Conservation (phyloP, 2,329 filamentous ascomycete genomes). For the Biscogniauxia marginata region DNA sequence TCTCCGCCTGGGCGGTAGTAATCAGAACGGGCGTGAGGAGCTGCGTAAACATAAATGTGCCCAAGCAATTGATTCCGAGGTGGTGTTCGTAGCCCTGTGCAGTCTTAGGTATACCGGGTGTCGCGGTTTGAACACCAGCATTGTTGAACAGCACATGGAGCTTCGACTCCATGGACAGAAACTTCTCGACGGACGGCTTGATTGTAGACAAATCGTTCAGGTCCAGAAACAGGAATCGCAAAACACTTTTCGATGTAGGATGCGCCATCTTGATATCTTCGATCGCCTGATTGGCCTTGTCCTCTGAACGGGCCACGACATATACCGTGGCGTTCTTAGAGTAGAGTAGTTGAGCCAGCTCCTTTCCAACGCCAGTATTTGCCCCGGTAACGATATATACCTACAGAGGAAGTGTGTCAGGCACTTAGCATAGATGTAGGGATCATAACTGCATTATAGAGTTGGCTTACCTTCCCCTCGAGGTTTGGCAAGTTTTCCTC, state of each 20-base stretch:
- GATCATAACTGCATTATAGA: too few relatives aligned
- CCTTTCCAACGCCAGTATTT: conserved; percentile 10
- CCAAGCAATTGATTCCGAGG: conserved; percentile 29
- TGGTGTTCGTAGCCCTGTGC: conserved; percentile 32
- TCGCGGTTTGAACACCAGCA: conserved; percentile 37
- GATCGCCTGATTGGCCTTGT: conserved; percentile 9
- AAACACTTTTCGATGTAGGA: conserved; percentile 30
- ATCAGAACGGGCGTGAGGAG: conserved; percentile 24
- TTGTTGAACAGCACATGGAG: conserved; percentile 42
- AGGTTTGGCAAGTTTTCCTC: conserved; percentile 2
- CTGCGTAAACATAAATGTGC: conserved; percentile 28
- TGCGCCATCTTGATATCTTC: conserved; percentile 28
- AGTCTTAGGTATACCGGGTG: conserved; percentile 23
- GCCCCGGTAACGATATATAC: conserved; percentile 16
- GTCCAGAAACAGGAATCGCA: conserved; percentile 38
- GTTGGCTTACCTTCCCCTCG: conserved; percentile 1
- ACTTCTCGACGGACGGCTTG: conserved; percentile 36
- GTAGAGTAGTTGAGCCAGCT: conserved; percentile 12
- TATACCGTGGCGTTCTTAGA: conserved; percentile 13
- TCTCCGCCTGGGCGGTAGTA: conserved; percentile 20
- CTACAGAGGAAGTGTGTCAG: background rate
- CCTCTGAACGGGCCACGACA: conserved; percentile 8
- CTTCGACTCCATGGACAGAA: conserved; percentile 33
- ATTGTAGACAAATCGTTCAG: conserved; percentile 40
- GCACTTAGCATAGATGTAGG: background rate